Evolutionary conservation across 2,329 filamentous ascomycete species (phyloP), one percentile per base, ranked within the genome.

Genomic region (Phyllosticta citriasiana): DNA sequence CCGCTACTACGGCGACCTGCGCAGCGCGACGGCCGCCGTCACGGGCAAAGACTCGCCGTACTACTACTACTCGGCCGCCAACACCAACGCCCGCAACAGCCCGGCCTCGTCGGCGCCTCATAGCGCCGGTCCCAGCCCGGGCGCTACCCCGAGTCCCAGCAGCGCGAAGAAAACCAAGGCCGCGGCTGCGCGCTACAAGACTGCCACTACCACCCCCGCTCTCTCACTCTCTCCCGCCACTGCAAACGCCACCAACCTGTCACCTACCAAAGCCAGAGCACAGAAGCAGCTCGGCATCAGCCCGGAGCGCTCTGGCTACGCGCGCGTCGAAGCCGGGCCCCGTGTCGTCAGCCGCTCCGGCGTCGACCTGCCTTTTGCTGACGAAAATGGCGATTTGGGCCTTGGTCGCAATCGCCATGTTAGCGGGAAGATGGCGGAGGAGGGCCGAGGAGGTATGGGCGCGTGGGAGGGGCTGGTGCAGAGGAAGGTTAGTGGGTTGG

Each of bases 351-450:
- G 77, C 63, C 68, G 78, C 47, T 75, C 73, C 4, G 79, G 79
- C 3, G 75, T 78, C 3, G 79, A 81, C 57, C 74, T 79, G 59
- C n/a, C 40, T 59, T 74, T 78, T 60, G 70, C 73, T 22, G 76
- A 75, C 60, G 66, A 67, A 64, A 71, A 70, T 22, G 67, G 69
- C 59, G 66, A 72, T 66, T 63, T 74, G 55, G 72, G 70, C 19
- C 70, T 66, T 52, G 67, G 66, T 69, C 67, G 71, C 63, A 58
- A 68, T 57, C 76, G 81, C 55, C 84, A 87, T 63, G 87, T 89
- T 2, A 91, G 87, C 69, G 88, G 88, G 1, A 89, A 88, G 77
- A 73, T 85, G 60, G 87, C 81, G 0, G 88, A 91, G 71, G 88
- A 92, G 70, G 88, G 88, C 1, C 76, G 81, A 55, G 83, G 63